Evolutionary conservation across 192 early-diverging fungal species (phyloP).

Genomic region (Backusella macrospora): DNA sequence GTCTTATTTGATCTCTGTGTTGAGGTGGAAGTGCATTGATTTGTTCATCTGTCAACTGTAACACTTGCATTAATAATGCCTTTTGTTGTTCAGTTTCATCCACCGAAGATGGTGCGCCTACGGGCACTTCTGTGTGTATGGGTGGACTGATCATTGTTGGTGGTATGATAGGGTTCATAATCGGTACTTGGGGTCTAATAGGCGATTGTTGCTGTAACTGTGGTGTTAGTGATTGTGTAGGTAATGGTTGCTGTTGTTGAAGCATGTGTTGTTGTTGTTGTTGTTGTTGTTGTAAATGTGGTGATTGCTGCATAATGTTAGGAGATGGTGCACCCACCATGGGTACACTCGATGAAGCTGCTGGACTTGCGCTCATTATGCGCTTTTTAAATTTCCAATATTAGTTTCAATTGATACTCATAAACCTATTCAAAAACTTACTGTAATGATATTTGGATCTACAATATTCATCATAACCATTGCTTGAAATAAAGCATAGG

Average conservation of each 20-base stretch:
- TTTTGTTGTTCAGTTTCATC: conserved; percentile 61
- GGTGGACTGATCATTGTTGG: neutral
- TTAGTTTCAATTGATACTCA: neutral
- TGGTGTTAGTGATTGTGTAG: conserved; percentile 2
- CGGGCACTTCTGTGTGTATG: neutral
- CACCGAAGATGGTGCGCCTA: conserved; percentile 15
- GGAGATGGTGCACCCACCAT: conserved; percentile 7
- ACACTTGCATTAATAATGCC: conserved; percentile 76
- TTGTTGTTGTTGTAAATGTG: neutral
- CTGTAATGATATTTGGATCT: conserved; percentile 64
- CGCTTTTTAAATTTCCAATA: conserved; percentile 6
- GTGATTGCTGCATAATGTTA: neutral
- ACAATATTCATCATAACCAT: conserved; percentile 80
- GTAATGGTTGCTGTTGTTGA: neutral
- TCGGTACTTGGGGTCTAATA: neutral
- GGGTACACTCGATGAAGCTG: neutral
- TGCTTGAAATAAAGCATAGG: conserved; percentile 85
- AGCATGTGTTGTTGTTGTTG: neutral
- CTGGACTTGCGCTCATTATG: conserved; percentile 26
- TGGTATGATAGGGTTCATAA: conserved; percentile 1
- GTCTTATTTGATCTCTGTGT: conserved; percentile 73
- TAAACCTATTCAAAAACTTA: conserved; percentile 21
- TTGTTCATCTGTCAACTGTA: conserved; percentile 82
- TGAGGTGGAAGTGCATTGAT: conserved; percentile 78
- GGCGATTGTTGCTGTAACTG: neutral